Evolutionary conservation across 805 yeast species (phyloP), one percentile per base, ranked within the genome.

Genomic region (Lachancea sp.): DNA sequence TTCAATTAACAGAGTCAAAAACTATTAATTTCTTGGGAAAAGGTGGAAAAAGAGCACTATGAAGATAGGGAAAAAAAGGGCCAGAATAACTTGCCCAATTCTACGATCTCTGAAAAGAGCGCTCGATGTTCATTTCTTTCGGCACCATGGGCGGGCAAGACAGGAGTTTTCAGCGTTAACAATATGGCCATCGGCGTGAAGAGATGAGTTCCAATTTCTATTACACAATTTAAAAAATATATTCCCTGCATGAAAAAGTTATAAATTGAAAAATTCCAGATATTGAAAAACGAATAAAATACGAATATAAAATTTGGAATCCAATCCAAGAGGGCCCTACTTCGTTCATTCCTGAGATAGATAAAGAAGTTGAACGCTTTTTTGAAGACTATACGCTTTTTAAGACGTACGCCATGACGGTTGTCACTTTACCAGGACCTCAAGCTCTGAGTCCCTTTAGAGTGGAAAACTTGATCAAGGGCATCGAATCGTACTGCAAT

Each of bases 401-500:
- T 15, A 38, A 38, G 4, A 5, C 38, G 11, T 10, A 32, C 25
- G 48, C 49, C 41, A 71, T 70, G 72, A 59, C 71, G 40, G 59
- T 76, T 70, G 62, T 75, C 55, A 68, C 77, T 49, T 72, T 88
- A 53, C 83, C 95, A 38, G 99, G 99, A 47, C 95, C 96, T 40
- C 77, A 76, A 60, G 97, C 96, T 51, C 73, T 89, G 62, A 90
- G 98, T 42, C 77, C 77, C 41, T 91, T 91, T 67, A 79, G 98
- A 69, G 81, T 89, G 53, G 76, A 80, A 49, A 83, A 76, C 54
- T 72, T 90, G 68, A 72, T 79, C 53, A 72, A 78, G 52, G 87
- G 82, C 58, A 78, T 91, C 67, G 83, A 85, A 68, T 76, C 77
- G 20, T 75, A 81, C 52, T 82, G 85, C 52, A 79, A 79, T 59